These are phyloP conservation scores for Hanseniaspora occidentalis DNA, from an alignment of 805 yeast genomes.

Conservation along the genomic window DNA sequence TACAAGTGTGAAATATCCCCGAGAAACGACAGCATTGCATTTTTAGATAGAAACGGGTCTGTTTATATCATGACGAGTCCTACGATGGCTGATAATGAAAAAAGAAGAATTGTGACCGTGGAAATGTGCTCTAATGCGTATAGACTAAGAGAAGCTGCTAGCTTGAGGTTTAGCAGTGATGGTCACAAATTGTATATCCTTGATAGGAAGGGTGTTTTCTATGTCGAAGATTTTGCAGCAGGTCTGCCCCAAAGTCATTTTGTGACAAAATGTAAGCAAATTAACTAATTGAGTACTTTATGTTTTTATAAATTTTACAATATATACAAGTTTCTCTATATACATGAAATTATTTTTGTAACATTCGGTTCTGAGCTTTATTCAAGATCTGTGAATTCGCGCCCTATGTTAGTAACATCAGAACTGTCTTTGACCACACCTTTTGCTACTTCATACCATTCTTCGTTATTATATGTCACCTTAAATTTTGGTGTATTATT, in stretches of 20 bases:
- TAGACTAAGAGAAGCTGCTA: constrained; percentile 64
- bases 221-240: constrained; percentile 78
- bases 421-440: constrained; percentile 25
- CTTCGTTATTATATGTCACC: constrained; percentile 29
- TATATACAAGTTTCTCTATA: too few species aligned
- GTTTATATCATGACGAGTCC: constrained; percentile 59
- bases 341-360: too few species aligned
- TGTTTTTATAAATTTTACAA: too few species aligned
- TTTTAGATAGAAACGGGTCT: constrained; percentile 65
- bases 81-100: constrained; percentile 40
- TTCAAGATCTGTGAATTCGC: background rate
- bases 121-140: constrained; percentile 73
- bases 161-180: constrained; percentile 60
- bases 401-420: background rate
- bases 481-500: constrained; percentile 69
- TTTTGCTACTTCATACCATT: constrained; percentile 36
- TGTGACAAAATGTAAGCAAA: constrained; percentile 53
- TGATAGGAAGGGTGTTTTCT: constrained; percentile 71
- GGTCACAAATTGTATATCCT: constrained; percentile 69
- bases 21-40: constrained; percentile 74
- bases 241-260: constrained; percentile 64
- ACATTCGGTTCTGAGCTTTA: too few species aligned
- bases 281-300: constrained; percentile 27
- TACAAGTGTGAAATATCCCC: constrained; percentile 71
- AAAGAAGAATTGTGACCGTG: constrained; percentile 37